phyloP scores from a whole-genome alignment of 352 stramenopile species.

The Phytophthora pistaciae region DNA sequence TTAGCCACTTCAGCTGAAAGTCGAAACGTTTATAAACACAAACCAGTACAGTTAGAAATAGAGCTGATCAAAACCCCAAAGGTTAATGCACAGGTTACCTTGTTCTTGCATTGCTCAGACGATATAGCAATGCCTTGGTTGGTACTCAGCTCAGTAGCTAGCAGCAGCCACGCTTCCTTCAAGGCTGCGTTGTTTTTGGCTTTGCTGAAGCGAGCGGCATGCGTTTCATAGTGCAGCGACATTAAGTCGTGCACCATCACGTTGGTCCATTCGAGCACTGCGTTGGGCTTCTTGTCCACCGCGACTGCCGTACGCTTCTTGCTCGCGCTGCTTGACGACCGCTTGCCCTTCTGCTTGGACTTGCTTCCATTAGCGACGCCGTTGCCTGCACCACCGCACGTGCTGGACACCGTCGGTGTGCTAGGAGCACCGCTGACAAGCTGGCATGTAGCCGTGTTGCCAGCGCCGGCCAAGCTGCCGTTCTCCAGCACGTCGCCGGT shows the following conservation, averaged over 20 bases:
- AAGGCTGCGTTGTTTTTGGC: constrained; percentile 13
- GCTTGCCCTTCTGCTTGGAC: background rate
- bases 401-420: background rate
- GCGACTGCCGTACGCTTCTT: background rate
- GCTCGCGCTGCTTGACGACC: background rate
- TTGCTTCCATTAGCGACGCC: background rate
- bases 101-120: constrained; percentile 15
- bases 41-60: constrained; percentile 1
- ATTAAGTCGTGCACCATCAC: constrained; percentile 16
- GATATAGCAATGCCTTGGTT: constrained; percentile 2
- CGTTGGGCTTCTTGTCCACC: background rate
- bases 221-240: constrained; percentile 9
- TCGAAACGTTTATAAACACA: background rate
- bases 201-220: constrained; percentile 14
- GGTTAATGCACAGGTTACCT: background rate
- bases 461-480: background rate
- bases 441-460: background rate
- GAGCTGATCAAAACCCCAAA: background rate
- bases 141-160: constrained; percentile 10
- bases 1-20: constrained; percentile 11
- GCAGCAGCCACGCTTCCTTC: constrained; percentile 7
- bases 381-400: background rate
- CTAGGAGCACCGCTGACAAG: background rate
- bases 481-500: background rate
- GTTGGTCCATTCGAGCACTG: constrained; percentile 11